These are phyloP conservation scores for Ophiostoma perfectum DNA, from an alignment of 2,329 filamentous ascomycete genomes.

Conservation along the genomic window DNA sequence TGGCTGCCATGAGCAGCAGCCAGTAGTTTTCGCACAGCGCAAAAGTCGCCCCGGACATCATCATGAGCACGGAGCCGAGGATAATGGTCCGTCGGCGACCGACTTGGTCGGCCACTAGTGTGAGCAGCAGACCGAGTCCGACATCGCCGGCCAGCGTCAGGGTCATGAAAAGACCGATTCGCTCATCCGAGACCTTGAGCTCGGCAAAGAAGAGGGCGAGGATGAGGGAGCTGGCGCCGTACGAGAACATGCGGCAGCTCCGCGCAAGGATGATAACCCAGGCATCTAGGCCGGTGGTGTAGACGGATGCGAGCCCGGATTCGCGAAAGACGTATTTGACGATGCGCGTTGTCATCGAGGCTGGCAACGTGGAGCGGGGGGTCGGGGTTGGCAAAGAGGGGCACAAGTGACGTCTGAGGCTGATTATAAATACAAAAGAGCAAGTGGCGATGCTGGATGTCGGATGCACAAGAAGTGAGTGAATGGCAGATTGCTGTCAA, in stretches of 20 bases:
- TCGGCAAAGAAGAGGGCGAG: conserved; percentile 57
- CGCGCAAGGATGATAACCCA: conserved; percentile 50
- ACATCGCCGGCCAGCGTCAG: conserved; percentile 58
- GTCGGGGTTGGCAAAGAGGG: neutral
- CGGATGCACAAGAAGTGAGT: neutral
- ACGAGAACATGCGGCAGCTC: conserved; percentile 56
- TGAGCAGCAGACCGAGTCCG: conserved; percentile 50
- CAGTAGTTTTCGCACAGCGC: conserved; percentile 52
- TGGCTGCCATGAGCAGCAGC: conserved; percentile 52
- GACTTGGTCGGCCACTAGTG: conserved; percentile 53
- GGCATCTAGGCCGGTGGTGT: conserved; percentile 44
- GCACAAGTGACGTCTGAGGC: neutral
- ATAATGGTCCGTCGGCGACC: conserved; percentile 52
- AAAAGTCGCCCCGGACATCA: conserved; percentile 50
- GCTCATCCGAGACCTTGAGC: conserved; percentile 50
- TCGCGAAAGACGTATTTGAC: conserved; percentile 36
- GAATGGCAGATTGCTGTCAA: too few relatives aligned
- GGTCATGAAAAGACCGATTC: conserved; percentile 62
- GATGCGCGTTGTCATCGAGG: conserved; percentile 20
- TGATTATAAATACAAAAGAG: neutral
- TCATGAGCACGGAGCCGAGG: conserved; percentile 52
- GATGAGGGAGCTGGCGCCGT: conserved; percentile 55
- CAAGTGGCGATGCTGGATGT: neutral
- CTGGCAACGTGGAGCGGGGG: neutral
- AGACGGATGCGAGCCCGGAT: conserved; percentile 45